phyloP scores from a whole-genome alignment of 1,139 yeast species.

The Diutina mesorugosa region DNA sequence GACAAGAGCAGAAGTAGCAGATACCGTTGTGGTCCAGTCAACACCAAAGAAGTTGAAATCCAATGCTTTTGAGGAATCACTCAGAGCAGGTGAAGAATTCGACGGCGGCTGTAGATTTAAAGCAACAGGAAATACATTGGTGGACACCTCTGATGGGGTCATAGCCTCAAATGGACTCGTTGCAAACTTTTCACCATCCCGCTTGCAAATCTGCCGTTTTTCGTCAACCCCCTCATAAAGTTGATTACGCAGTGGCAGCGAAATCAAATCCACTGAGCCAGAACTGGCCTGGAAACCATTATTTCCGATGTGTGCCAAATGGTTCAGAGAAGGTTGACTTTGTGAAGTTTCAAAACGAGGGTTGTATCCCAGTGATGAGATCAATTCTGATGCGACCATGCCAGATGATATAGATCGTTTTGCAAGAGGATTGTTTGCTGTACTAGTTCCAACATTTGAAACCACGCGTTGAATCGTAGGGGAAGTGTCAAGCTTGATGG shows the following conservation, averaged over 20 bases:
- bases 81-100: not conserved
- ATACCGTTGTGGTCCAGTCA: not conserved
- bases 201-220: not conserved
- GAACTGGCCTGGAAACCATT: too few species aligned
- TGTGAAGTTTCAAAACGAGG: too few species aligned
- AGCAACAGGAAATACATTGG: not conserved
- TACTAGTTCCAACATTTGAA: not conserved
- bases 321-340: too few species aligned
- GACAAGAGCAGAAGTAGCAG: not conserved
- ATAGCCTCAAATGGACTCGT: not conserved
- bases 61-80: not conserved
- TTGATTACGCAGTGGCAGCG: not conserved
- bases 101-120: not conserved
- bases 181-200: not conserved
- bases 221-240: not conserved
- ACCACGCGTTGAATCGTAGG: not conserved
- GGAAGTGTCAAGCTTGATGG: not conserved
- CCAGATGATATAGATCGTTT: not conserved
- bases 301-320: too few species aligned
- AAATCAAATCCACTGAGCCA: too few species aligned
- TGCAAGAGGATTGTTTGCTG: not conserved
- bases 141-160: not conserved
- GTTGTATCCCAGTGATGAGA: too few species aligned
- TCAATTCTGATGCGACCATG: not conserved
- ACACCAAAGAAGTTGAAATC: not conserved